Evolutionary conservation across 768 basidiomycete genomes (phyloP), one percentile per base, ranked within the genome.

Genomic region (Cantharellus anzutake): DNA sequence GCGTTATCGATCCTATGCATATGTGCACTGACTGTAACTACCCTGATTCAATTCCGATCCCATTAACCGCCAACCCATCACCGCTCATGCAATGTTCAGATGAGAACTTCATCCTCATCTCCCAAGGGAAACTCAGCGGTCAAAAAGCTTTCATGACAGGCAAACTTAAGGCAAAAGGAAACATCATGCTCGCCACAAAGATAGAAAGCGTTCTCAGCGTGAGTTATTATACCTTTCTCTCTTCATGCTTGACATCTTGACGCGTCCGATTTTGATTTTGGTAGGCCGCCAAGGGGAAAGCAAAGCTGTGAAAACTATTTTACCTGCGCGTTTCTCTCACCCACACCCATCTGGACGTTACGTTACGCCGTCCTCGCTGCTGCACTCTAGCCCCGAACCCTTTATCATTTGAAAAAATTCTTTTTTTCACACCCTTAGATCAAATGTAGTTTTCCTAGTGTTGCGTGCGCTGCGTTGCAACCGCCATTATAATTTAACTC

Each of bases 91-190:
- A 48, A 48, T 48, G 44, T 48, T 29, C 44, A 48, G 11, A 48
- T 48, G 52, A 55, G 11, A 55, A 55, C 52, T 55, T 55, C 35
- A 37, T 55, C 52, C 11, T 7, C 35, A 56, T 38, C 63, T 11
- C 52, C 7, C 35, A 11, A 11, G 52, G 52, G 14, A 37, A 89
- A 84, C 73, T 85, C 51, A 89, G 86, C 65, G 91, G 88, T 20
- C 92, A 96, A 72, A 92, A 91, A 68, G 91, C 91, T 29, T 96
- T 92, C 74, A 89, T 97, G 86, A 87, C 86, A 4, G 92, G 92
- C 38, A 86, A 87, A 68, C 79, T 96, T 56, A 94, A 93, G 79
- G 84, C 86, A 14, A 84, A 79, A 69, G 90, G 89, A 59, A 92
- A 91, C 72, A 81, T 92, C 71, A 91, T 93, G 88, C 78, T 93